Percentiles rank a stretch among this genome's conserved stretches.
Conservation (phyloP, 495 filamentous ascomycete genomes). For the Lichina pygmaea region DNA sequence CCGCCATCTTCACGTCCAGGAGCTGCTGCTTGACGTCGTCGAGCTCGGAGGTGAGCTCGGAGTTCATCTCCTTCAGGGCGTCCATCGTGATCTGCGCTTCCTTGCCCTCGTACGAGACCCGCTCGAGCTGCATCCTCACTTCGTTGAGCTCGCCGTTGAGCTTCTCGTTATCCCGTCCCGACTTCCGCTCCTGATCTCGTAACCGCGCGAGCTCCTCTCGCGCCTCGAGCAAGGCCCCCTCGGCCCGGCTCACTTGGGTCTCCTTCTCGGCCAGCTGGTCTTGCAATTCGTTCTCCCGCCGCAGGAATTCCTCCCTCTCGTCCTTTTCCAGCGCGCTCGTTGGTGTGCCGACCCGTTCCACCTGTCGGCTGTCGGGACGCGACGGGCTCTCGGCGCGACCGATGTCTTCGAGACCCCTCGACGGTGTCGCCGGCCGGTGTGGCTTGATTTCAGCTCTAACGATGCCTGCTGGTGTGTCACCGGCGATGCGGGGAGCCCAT, state of each 20-base stretch:
- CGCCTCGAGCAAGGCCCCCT: conserved; percentile 49
- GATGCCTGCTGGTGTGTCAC: conserved; percentile 8
- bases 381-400: conserved; percentile 27
- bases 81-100: conserved; percentile 96
- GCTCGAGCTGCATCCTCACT: conserved; percentile 83
- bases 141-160: conserved; percentile 66
- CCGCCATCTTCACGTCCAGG: conserved; percentile 80
- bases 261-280: conserved; percentile 90
- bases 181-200: conserved; percentile 57
- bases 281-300: conserved; percentile 87
- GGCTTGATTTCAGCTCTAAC: conserved; percentile 30
- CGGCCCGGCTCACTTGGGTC: conserved; percentile 45
- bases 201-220: conserved; percentile 59
- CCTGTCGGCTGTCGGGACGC: conserved; percentile 53
- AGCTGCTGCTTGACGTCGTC: conserved; percentile 95
- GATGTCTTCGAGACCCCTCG: conserved; percentile 28
- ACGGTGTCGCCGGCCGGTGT: conserved; percentile 55
- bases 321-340: conserved; percentile 81
- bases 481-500: conserved; percentile 29
- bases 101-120: conserved; percentile 84
- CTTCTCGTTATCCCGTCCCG: conserved; percentile 67
- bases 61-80: conserved; percentile 80
- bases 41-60: conserved; percentile 68
- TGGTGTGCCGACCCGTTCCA: conserved; percentile 69
- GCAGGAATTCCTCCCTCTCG: conserved; percentile 83